A percentile compares a stretch with the other conserved stretches of the same genome.
phyloP scores from a whole-genome alignment of 768 basidiomycete species.

The Tricholomella constricta region DNA sequence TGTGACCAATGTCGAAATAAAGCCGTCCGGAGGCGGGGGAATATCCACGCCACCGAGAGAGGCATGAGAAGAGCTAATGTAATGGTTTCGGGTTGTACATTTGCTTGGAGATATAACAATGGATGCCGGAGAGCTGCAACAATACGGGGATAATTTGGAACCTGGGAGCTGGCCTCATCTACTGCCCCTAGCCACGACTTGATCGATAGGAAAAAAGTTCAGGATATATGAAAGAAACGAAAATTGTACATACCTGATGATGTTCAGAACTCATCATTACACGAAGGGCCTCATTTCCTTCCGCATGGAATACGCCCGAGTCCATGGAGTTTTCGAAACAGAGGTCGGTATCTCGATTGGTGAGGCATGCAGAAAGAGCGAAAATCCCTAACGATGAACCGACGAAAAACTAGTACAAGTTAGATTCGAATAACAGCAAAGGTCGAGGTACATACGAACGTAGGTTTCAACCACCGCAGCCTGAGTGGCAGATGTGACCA shows the following conservation, averaged over 20 bases:
- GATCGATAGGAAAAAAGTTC: not conserved
- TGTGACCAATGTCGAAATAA: no score
- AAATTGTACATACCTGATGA: not conserved
- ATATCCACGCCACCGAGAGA: slow-evolving; percentile 3
- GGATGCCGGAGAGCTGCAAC: slow-evolving; percentile 1
- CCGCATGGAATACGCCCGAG: not conserved
- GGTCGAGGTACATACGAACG: not conserved
- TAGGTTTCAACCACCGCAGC: slow-evolving; percentile 8
- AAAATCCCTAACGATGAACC: slow-evolving; percentile 4
- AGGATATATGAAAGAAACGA: not conserved
- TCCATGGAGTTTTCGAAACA: not conserved
- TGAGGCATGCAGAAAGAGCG: slow-evolving; percentile 2
- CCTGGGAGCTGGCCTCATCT: not conserved
- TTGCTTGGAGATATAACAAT: not conserved
- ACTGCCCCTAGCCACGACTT: not conserved
- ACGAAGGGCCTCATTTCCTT: not conserved
- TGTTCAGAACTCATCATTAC: not conserved
- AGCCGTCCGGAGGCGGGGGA: slow-evolving; percentile 4
- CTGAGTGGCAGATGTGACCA: slow-evolving; percentile 12
- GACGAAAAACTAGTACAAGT: slow-evolving; percentile 6
- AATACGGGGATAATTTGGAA: no score
- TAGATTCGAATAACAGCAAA: not conserved
- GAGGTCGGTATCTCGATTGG: slow-evolving; percentile 5
- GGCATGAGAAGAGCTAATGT: not conserved
- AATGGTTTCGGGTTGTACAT: slow-evolving; percentile 1